Evolutionary conservation across 306 rosid species (phyloP), one percentile per base, ranked within the genome.

Genomic region (Boehmeria nivea): DNA sequence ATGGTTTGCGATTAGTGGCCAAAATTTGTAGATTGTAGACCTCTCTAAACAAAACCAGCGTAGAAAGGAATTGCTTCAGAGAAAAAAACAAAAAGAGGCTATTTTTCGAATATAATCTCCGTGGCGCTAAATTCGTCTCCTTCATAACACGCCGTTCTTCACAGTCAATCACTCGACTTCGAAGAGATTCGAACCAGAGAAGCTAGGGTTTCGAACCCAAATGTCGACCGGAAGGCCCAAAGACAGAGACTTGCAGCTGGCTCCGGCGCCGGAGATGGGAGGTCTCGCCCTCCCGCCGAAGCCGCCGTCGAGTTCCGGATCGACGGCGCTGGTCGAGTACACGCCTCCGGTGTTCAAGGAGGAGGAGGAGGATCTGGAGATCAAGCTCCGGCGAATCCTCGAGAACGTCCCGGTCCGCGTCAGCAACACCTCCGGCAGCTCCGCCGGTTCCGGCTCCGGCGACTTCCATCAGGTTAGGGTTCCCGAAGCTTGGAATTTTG

Each of bases 391-490:
- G 20, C 76, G 96, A 33, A 91, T 91, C 43, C 66, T 87, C 12
- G 96, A 91, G 18, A 87, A 91, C 47, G 96, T 91, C 34, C 99
- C 96, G 3, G 99, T 91, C 22, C 99, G 99, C 36, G 95, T 91
- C 51, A 91, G 84, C 76, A 87, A 91, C 69, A 91, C 95, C 11
- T 91, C 96, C 46, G 99, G 95, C 15, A 87, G 99, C 45, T 91
- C 93, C 14, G 99, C 93, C 11, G 96, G 95, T 61, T 91, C 96
- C 1, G 98, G 96, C 65, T 91, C 99, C 39, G 96, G 99, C 13
- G 95, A 91, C 68, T 91, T 91, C 65, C 99, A 91, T 64, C 95
- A 87, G 96, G 99, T 91, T 71, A 26, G 48, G 11, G 3, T 66
- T 36, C 33, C 38, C 26, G 19, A 15, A 12, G 3, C n/a, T n/a